Percentiles rank a stretch among this genome's conserved stretches.
Evolutionary conservation across 2,329 filamentous ascomycete species (phyloP).

Genomic region (Beauveria sp.): DNA sequence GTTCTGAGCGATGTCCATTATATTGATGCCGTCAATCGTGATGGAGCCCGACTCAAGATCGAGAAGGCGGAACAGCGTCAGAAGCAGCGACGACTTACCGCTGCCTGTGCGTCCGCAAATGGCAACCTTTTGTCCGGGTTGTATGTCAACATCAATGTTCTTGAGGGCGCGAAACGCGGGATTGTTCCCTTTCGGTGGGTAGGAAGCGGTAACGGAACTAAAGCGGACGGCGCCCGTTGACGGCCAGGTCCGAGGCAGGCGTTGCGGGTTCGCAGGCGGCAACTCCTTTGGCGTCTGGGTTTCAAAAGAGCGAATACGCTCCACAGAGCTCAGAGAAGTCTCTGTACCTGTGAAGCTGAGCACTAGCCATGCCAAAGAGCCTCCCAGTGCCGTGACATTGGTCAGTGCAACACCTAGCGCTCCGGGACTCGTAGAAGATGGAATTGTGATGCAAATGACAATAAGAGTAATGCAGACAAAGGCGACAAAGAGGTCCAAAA

Average conservation of each 20-base stretch:
- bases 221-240: slow-evolving; percentile 20
- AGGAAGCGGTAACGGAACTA: slow-evolving; percentile 22
- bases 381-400: slow-evolving; percentile 21
- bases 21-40: slow-evolving; percentile 36
- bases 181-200: slow-evolving; percentile 13
- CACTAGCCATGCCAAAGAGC: slow-evolving; percentile 22
- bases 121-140: slow-evolving; percentile 28
- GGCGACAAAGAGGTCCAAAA: slow-evolving; percentile 37
- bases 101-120: slow-evolving; percentile 37
- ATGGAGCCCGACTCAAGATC: slow-evolving; percentile 35
- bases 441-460: slow-evolving; percentile 31
- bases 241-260: slow-evolving; percentile 20
- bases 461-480: slow-evolving; percentile 38
- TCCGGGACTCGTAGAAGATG: slow-evolving; percentile 18
- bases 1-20: slow-evolving; percentile 17
- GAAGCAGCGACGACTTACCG: slow-evolving; percentile 29
- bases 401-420: slow-evolving; percentile 21
- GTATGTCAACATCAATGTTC: slow-evolving; percentile 22
- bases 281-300: slow-evolving; percentile 18
- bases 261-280: slow-evolving; percentile 11
- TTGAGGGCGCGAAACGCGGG: slow-evolving; percentile 19
- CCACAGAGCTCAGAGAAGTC: slow-evolving; percentile 20
- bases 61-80: slow-evolving; percentile 38
- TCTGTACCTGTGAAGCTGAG: slow-evolving; percentile 25
- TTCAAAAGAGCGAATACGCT: slow-evolving; percentile 20